A percentile compares a stretch with the other conserved stretches of the same genome.
Evolutionary conservation across 192 early-diverging fungal genomes (phyloP).

Genomic region (Gigaspora rosea): DNA sequence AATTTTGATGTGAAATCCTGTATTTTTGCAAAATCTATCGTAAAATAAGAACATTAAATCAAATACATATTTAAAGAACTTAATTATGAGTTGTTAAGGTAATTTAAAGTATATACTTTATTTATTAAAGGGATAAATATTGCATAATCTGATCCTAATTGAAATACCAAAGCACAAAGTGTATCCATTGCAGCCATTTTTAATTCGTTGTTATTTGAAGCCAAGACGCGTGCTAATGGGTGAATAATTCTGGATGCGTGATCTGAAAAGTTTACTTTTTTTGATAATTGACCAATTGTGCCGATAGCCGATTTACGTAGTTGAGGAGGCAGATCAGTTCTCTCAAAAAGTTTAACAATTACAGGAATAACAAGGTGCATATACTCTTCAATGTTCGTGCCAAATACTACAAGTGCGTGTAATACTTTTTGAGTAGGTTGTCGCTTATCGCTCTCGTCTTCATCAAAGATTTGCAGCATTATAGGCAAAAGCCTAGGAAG

Average conservation of each 20-base stretch:
- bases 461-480: constrained; percentile 84
- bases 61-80: not conserved
- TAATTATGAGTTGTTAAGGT: too few relatives aligned
- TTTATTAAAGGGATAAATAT: constrained; percentile 88
- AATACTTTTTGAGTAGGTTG: constrained; percentile 66
- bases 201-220: constrained; percentile 53
- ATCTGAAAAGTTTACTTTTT: constrained; percentile 78
- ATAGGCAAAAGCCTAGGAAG: constrained; percentile 79
- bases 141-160: constrained; percentile 82
- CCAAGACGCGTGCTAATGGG: constrained; percentile 76
- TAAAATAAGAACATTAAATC: not conserved
- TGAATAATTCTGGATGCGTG: constrained; percentile 88
- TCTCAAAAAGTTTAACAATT: constrained; percentile 80
- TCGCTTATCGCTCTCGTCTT: constrained; percentile 71
- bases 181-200: constrained; percentile 75
- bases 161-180: constrained; percentile 77
- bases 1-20: constrained; percentile 68
- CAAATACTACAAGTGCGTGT: constrained; percentile 79
- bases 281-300: constrained; percentile 72
- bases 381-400: constrained; percentile 88
- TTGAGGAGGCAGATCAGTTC: constrained; percentile 57
- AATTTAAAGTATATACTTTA: constrained; percentile 51
- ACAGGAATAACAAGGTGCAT: constrained; percentile 88
- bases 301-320: constrained; percentile 68
- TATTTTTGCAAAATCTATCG: constrained; percentile 55